Conservation (phyloP, 345 rosid species). For the Brassica rapa region DNA sequence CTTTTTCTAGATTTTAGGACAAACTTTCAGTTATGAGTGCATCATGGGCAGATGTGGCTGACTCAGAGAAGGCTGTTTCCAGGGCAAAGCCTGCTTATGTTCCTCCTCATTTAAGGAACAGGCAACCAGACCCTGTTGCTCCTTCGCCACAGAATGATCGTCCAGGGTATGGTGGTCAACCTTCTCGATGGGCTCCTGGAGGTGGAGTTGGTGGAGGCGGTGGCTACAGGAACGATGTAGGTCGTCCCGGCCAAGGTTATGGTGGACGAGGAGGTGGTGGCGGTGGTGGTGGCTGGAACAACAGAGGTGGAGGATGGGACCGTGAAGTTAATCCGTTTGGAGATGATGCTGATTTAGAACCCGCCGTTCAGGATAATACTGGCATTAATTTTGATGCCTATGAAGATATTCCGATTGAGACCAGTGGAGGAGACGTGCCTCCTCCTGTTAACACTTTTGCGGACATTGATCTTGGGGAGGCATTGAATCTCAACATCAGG, state of each 20-base stretch:
- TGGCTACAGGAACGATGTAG: constrained; percentile 37
- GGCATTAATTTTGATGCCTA: constrained; percentile 97
- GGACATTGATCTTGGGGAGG: constrained; percentile 95
- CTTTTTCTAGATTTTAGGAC: constrained; percentile 25
- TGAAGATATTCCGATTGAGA: constrained; percentile 96
- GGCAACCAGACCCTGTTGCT: constrained; percentile 62
- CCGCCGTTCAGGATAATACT: constrained; percentile 58
- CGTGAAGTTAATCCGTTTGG: constrained; percentile 94
- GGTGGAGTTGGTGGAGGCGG: constrained; percentile 45
- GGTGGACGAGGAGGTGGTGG: constrained; percentile 50
- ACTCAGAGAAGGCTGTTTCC: constrained; percentile 65
- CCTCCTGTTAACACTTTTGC: constrained; percentile 55
- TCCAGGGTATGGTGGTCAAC: constrained; percentile 46
- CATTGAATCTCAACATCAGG: constrained; percentile 71
- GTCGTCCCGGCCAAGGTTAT: constrained; percentile 35
- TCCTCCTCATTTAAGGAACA: constrained; percentile 88
- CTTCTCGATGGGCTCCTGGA: constrained; percentile 57
- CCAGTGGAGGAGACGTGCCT: constrained; percentile 83
- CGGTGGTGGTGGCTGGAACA: constrained; percentile 66
- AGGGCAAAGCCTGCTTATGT: constrained; percentile 63
- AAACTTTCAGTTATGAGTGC: constrained; percentile 49
- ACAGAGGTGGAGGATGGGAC: constrained; percentile 80
- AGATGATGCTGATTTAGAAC: constrained; percentile 55
- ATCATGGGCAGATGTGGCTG: constrained; percentile 99
- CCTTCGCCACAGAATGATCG: constrained; percentile 50